phyloP scores from a whole-genome alignment of 805 yeast genomes.

The Priceomyces carsonii region DNA sequence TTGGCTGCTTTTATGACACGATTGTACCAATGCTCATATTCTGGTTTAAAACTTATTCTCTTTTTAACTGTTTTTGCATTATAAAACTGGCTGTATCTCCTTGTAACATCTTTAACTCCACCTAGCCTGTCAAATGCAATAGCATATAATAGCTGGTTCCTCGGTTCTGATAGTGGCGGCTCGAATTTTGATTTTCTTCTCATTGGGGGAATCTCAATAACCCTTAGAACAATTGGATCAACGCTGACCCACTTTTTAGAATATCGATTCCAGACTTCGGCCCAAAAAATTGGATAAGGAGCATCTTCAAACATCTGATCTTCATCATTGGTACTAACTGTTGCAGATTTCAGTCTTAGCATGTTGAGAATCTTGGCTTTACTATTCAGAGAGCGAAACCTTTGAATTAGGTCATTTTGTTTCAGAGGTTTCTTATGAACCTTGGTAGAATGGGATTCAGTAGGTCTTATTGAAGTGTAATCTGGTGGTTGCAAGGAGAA shows the following conservation, averaged over 20 bases:
- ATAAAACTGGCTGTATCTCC: constrained; percentile 71
- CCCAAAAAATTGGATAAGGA: constrained; percentile 81
- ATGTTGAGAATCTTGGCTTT: constrained; percentile 7
- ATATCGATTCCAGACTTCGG: constrained; percentile 86
- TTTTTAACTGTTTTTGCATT: constrained; percentile 77
- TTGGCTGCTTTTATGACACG: constrained; percentile 39
- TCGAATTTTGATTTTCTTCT: constrained; percentile 60
- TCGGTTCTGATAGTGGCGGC: constrained; percentile 63
- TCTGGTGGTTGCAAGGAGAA: constrained; percentile 92
- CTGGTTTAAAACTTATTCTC: constrained; percentile 59
- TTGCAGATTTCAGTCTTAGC: constrained; percentile 9
- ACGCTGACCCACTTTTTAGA: constrained; percentile 77
- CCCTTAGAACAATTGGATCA: constrained; percentile 70
- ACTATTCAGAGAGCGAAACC: constrained; percentile 9
- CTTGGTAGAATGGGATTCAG: constrained; percentile 1
- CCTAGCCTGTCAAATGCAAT: constrained; percentile 71
- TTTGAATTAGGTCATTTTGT: constrained; percentile 9
- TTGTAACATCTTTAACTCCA: constrained; percentile 76
- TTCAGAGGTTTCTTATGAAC: background rate
- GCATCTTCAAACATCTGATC: constrained; percentile 30
- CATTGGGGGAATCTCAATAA: constrained; percentile 61
- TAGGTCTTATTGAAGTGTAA: constrained; percentile 44
- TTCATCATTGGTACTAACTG: constrained; percentile 6
- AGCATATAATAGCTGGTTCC: constrained; percentile 69
- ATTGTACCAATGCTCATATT: constrained; percentile 63